Conservation (phyloP, 2,329 filamentous ascomycete species). For the Neofusicoccum sp. region DNA sequence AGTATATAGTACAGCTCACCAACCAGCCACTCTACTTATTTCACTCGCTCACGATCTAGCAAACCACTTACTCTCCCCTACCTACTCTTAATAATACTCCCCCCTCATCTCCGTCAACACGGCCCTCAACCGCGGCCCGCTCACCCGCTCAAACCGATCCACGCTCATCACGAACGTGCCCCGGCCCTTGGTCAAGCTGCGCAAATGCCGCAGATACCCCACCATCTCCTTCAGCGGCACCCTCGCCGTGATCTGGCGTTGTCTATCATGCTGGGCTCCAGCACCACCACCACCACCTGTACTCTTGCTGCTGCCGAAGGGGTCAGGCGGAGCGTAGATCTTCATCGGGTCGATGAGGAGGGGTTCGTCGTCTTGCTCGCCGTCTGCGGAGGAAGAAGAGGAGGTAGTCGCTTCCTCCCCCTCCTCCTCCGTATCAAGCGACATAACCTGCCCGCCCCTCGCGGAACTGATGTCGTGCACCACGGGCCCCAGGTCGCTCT, state of each 20-base stretch:
- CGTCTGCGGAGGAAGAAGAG: slow-evolving; percentile 8
- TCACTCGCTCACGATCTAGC: background rate
- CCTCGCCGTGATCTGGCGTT: slow-evolving; percentile 72
- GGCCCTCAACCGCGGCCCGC: slow-evolving; percentile 60
- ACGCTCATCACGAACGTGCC: slow-evolving; percentile 76
- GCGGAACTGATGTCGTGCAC: slow-evolving; percentile 79
- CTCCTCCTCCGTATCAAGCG: slow-evolving; percentile 60
- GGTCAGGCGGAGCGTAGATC: slow-evolving; percentile 88
- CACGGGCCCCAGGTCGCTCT: slow-evolving; percentile 76
- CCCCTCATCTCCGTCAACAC: slow-evolving; percentile 44
- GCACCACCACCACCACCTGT: slow-evolving; percentile 15
- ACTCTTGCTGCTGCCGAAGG: slow-evolving; percentile 59
- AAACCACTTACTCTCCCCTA: background rate
- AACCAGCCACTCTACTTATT: background rate
- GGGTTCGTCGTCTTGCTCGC: slow-evolving; percentile 28
- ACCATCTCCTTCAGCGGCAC: slow-evolving; percentile 97
- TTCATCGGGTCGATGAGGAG: slow-evolving; percentile 66
- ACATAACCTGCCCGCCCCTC: slow-evolving; percentile 73
- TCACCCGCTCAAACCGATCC: slow-evolving; percentile 71
- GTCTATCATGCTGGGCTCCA: slow-evolving; percentile 26
- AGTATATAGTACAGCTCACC: too few relatives aligned
- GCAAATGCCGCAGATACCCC: slow-evolving; percentile 84
- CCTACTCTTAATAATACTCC: background rate
- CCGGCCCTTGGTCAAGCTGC: slow-evolving; percentile 85
- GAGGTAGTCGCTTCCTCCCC: slow-evolving; percentile 25